Conservation (phyloP, 2,329 filamentous ascomycete species). For the Boeremia exigua region DNA sequence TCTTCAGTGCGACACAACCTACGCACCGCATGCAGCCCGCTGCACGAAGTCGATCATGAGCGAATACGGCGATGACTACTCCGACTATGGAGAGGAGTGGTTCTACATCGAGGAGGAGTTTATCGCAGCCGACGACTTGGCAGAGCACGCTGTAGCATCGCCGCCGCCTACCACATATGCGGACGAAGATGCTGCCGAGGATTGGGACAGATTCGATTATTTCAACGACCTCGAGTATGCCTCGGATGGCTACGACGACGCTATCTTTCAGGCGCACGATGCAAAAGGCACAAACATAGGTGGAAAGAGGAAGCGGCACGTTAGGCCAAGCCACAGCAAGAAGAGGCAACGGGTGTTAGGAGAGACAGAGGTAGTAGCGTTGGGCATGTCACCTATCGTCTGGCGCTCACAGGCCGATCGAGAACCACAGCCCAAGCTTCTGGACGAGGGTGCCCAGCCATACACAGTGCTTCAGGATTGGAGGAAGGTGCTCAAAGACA, state of each 20-base stretch:
- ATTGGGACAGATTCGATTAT: slow-evolving; percentile 58
- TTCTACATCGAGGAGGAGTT: slow-evolving; percentile 56
- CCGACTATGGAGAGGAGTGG: slow-evolving; percentile 52
- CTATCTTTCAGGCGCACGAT: slow-evolving; percentile 38
- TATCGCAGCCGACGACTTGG: slow-evolving; percentile 55
- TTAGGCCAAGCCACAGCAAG: slow-evolving; percentile 23
- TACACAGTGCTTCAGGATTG: slow-evolving; percentile 55
- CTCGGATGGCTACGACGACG: slow-evolving; percentile 55
- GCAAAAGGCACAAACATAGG: slow-evolving; percentile 28
- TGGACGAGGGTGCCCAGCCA: slow-evolving; percentile 38
- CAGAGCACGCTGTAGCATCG: slow-evolving; percentile 55
- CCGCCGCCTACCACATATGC: slow-evolving; percentile 45
- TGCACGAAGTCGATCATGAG: slow-evolving; percentile 40
- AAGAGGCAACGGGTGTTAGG: slow-evolving; percentile 31
- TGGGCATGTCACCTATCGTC: slow-evolving; percentile 39
- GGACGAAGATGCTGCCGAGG: slow-evolving; percentile 42
- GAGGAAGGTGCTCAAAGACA: slow-evolving; percentile 47
- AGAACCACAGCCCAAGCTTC: slow-evolving; percentile 29
- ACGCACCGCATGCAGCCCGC: slow-evolving; percentile 11
- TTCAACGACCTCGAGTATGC: slow-evolving; percentile 57
- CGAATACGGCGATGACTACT: slow-evolving; percentile 51
- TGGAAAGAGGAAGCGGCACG: slow-evolving; percentile 40
- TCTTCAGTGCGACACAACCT: slow-evolving; percentile 8
- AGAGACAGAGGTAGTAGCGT: slow-evolving; percentile 9
- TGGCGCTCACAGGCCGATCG: slow-evolving; percentile 40